Evolutionary conservation across 2,329 filamentous ascomycete species (phyloP), one percentile per base, ranked within the genome.

Genomic region (Cladophialophora carrionii): DNA sequence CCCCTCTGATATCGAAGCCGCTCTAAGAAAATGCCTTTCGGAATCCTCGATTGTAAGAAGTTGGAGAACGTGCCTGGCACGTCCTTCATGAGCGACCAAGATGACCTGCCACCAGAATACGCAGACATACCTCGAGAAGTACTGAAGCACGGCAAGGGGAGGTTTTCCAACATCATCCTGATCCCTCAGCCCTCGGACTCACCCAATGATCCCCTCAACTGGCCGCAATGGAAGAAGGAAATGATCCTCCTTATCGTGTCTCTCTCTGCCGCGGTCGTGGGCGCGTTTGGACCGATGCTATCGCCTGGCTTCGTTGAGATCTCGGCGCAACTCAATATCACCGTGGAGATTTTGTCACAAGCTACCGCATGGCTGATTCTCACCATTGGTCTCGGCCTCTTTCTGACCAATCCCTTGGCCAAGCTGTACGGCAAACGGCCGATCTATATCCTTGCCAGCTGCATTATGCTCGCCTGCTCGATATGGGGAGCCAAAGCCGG

Each of bases 241-340:
- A 60, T 77, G 8, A 76, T 82, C 41, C 76, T 82, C 29, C 71
- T 79, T 61, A 80, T 83, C 67, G 78, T 81, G 3, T 77, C 78
- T 34, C 75, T 83, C 54, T 78, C 78, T 0, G 80, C 81, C 1
- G 79, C 77, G 6, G 78, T 84, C 0, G 80, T 83, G 3, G 82
- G 82, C 37, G 81, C 81, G 1, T 84, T 81, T 65, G 81, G 81
- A 0, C 81, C 81, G 0, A 83, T 84, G 81, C 78, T 83, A 4
- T 79, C 78, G 1, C 81, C 81, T 2, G 81, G 82, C 2, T 83
- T 84, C 64, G 77, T 82, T 24, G 73, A 78, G 41, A 79, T 84
- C 46, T 75, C 82, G 0, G 66, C 60, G 8, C 46, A 68, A 55
- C 63, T 68, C 37, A 51, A 65, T 51, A 68, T 68, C 54, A 63